These are phyloP conservation scores for Lentinula boryana DNA, from an alignment of 768 basidiomycete species.

Conservation along the genomic window DNA sequence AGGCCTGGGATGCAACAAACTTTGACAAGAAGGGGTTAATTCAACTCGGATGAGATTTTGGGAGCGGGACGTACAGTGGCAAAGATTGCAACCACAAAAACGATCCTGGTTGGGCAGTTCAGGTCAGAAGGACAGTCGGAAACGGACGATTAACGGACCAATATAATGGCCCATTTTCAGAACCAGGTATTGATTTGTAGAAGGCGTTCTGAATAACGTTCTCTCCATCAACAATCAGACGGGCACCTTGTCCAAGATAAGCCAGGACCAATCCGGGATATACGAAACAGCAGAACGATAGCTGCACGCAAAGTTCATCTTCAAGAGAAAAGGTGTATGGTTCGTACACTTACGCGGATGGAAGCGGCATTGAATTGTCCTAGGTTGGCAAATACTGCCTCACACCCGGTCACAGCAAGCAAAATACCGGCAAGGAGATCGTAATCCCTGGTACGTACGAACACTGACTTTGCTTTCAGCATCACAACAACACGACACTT, in stretches of 20 bases:
- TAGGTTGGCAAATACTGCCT: conserved; percentile 63
- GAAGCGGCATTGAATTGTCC: conserved; percentile 62
- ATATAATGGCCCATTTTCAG: conserved; percentile 44
- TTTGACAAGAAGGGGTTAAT: conserved; percentile 12
- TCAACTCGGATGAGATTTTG: not conserved
- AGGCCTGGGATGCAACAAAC: conserved; percentile 60
- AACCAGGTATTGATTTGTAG: conserved; percentile 60
- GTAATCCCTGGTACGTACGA: conserved; percentile 58
- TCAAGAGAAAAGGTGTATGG: not conserved
- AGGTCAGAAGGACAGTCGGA: not conserved
- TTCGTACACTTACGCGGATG: conserved; percentile 37
- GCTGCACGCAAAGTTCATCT: conserved; percentile 17
- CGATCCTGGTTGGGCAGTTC: conserved; percentile 34
- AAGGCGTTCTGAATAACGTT: conserved; percentile 50
- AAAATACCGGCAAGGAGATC: conserved; percentile 59
- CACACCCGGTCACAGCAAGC: conserved; percentile 64
- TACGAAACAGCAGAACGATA: conserved; percentile 46
- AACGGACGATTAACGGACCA: conserved; percentile 33
- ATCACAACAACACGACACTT: not conserved
- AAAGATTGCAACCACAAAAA: conserved; percentile 57
- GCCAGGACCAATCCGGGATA: conserved; percentile 58
- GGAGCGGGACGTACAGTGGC: conserved; percentile 42
- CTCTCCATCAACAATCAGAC: conserved; percentile 46
- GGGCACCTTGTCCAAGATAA: conserved; percentile 70
- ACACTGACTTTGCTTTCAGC: conserved; percentile 30